Evolutionary conservation across 2,329 filamentous ascomycete species (phyloP).

Genomic region (Periconia digitata): DNA sequence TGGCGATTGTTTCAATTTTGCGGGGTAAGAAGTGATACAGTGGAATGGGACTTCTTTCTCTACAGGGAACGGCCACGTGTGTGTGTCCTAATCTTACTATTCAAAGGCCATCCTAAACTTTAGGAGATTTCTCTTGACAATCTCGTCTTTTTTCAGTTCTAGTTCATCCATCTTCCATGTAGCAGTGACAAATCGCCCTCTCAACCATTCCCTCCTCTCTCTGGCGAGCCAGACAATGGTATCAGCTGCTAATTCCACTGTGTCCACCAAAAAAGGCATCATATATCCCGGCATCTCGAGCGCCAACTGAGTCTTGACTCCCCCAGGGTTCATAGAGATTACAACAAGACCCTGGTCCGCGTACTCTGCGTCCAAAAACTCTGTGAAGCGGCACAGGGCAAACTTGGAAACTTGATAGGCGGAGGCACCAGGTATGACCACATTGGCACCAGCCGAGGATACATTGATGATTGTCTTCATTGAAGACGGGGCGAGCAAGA

Average conservation of each 20-base stretch:
- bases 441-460: slow-evolving; percentile 47
- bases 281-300: background rate
- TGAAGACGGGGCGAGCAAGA: slow-evolving; percentile 29
- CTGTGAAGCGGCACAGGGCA: slow-evolving; percentile 51
- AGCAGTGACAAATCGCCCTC: slow-evolving; percentile 27
- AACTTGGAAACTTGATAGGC: slow-evolving; percentile 54
- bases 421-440: slow-evolving; percentile 1
- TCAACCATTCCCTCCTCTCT: slow-evolving; percentile 35
- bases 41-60: no score
- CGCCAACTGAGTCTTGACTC: background rate
- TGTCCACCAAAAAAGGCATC: background rate
- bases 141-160: slow-evolving; percentile 17
- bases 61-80: no score
- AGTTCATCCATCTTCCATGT: slow-evolving; percentile 36
- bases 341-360: slow-evolving; percentile 10
- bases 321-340: slow-evolving; percentile 18
- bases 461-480: slow-evolving; percentile 48
- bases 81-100: no score
- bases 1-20: no score
- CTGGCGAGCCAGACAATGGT: slow-evolving; percentile 36
- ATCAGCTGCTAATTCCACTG: slow-evolving; percentile 27
- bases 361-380: slow-evolving; percentile 49
- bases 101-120: slow-evolving; percentile 11
- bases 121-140: slow-evolving; percentile 28
- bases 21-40: no score